Conservation (phyloP, 2,329 filamentous ascomycete species). For the Fragosphaeria purpurea region DNA sequence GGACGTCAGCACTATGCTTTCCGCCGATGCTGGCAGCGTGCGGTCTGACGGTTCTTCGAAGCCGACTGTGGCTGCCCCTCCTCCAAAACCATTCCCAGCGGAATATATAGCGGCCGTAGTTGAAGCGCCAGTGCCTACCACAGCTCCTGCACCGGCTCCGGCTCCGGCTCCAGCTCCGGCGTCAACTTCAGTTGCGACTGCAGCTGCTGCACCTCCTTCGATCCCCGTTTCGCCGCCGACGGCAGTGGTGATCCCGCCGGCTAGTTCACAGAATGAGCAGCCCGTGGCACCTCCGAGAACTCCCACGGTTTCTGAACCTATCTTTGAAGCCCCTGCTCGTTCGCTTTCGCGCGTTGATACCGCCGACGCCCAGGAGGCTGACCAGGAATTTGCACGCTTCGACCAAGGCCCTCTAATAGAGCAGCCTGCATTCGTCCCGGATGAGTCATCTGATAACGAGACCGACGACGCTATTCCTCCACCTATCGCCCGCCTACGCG, state of each 20-base stretch:
- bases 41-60: neutral
- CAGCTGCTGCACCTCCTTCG: neutral
- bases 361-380: slow-evolving; percentile 47
- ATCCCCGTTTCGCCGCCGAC: slow-evolving; percentile 9
- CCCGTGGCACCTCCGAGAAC: slow-evolving; percentile 7
- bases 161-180: slow-evolving; percentile 17
- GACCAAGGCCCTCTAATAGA: slow-evolving; percentile 83
- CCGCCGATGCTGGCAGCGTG: slow-evolving; percentile 18
- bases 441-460: slow-evolving; percentile 37
- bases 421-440: slow-evolving; percentile 69
- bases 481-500: slow-evolving; percentile 37
- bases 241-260: slow-evolving; percentile 11
- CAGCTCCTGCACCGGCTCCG: slow-evolving; percentile 15
- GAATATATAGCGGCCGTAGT: neutral
- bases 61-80: neutral
- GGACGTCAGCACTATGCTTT: slow-evolving; percentile 43
- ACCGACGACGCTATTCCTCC: slow-evolving; percentile 40
- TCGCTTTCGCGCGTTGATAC: slow-evolving; percentile 51
- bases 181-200: slow-evolving; percentile 7
- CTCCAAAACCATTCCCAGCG: neutral
- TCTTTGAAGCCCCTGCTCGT: slow-evolving; percentile 35
- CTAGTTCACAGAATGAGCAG: slow-evolving; percentile 13
- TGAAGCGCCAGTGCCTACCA: neutral
- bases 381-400: slow-evolving; percentile 56
- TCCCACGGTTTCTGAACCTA: slow-evolving; percentile 22